phyloP scores from a whole-genome alignment of 208 protist species.

The Acanthamoeba lenticulata region DNA sequence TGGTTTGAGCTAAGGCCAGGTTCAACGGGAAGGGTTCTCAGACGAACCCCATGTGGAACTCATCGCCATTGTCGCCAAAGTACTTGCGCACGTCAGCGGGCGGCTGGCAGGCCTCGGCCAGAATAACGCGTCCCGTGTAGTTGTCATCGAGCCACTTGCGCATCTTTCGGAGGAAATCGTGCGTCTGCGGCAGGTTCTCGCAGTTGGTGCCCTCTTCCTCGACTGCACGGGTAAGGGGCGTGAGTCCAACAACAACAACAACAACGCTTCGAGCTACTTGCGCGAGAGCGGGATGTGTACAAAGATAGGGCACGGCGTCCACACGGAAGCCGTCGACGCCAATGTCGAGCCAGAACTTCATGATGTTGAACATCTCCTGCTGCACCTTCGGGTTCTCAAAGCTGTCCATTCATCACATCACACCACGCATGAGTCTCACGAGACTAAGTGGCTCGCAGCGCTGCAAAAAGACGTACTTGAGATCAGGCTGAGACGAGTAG shows the following conservation, averaged over 20 bases:
- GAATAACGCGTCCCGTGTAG: conserved; percentile 79
- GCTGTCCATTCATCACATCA: not conserved
- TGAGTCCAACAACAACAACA: not conserved
- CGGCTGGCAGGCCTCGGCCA: conserved; percentile 84
- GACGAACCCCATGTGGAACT: conserved; percentile 82
- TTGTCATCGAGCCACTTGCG: conserved; percentile 79
- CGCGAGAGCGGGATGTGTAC: not conserved
- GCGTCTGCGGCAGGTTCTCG: conserved; percentile 86
- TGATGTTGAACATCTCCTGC: conserved; percentile 81
- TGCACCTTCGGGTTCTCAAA: conserved; percentile 85
- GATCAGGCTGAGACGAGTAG: conserved; percentile 81
- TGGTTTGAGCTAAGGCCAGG: too few relatives aligned
- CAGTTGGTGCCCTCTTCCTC: conserved; percentile 83
- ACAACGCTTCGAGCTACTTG: conserved; percentile 34
- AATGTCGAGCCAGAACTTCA: conserved; percentile 84
- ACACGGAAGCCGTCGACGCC: conserved; percentile 86
- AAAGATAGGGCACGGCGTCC: conserved; percentile 83
- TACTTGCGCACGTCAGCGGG: conserved; percentile 81
- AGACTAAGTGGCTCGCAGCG: too few relatives aligned
- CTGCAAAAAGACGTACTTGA: conserved; percentile 69
- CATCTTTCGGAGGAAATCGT: conserved; percentile 82
- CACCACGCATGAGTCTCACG: not conserved
- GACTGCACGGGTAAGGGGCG: not conserved
- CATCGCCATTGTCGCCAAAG: conserved; percentile 84
- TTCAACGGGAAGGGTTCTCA: not conserved